phyloP scores from a whole-genome alignment of 768 basidiomycete species.

The Phlebiopsis flavidoalba region DNA sequence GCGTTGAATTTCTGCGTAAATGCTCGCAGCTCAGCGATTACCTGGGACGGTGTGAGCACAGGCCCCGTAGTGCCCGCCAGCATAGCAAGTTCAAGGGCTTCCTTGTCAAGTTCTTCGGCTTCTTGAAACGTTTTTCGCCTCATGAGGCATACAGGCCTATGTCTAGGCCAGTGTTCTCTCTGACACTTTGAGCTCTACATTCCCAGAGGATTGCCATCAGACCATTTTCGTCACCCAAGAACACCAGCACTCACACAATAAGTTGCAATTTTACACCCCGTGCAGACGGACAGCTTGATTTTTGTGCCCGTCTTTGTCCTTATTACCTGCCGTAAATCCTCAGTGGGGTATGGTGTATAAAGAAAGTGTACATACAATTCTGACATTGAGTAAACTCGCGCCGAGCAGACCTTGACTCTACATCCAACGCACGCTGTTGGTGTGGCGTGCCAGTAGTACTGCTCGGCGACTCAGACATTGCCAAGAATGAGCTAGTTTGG shows the following conservation, averaged over 20 bases:
- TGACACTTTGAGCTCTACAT: conserved; percentile 10
- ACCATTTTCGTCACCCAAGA: too few relatives aligned
- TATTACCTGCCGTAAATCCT: conserved; percentile 2
- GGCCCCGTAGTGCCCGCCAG: neutral
- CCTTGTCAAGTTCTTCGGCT: neutral
- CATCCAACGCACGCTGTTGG: conserved; percentile 1
- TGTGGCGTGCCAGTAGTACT: neutral
- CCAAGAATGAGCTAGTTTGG: neutral
- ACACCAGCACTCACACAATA: conserved; percentile 8
- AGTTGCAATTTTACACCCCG: conserved; percentile 11
- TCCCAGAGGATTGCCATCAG: too few relatives aligned
- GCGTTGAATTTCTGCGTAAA: conserved; percentile 14
- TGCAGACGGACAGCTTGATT: conserved; percentile 10
- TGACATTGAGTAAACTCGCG: conserved; percentile 15
- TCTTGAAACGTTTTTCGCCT: neutral
- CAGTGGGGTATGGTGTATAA: neutral
- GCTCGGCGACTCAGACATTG: neutral
- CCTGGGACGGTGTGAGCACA: neutral
- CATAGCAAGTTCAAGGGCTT: neutral
- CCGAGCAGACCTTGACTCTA: conserved; percentile 10
- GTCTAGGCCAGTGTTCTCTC: conserved; percentile 11
- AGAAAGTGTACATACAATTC: conserved; percentile 5
- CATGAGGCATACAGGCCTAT: conserved; percentile 7
- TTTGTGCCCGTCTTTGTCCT: conserved; percentile 8
- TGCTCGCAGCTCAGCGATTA: conserved; percentile 7